A percentile compares a stretch with the other conserved stretches of the same genome.
phyloP scores from a whole-genome alignment of 2,329 filamentous ascomycete genomes.

The Geosmithia flava region DNA sequence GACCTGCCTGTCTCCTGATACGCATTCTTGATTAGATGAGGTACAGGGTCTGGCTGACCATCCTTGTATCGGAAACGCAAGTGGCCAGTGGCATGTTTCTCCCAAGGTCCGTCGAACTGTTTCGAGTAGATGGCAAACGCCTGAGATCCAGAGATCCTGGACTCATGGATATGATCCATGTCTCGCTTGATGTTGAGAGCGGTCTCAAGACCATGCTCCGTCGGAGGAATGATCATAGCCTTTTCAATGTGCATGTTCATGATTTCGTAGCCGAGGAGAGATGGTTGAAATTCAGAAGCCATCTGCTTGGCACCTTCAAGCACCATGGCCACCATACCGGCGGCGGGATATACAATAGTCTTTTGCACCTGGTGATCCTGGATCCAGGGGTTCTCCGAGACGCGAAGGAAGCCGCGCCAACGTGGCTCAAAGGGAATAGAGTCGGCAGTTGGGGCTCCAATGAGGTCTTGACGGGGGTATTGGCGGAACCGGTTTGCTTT shows the following conservation, averaged over 20 bases:
- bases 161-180: constrained; percentile 1
- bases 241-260: constrained; percentile 31
- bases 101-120: constrained; percentile 23
- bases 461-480: constrained; percentile 34
- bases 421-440: constrained; percentile 30
- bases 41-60: neutral
- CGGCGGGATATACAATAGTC: constrained; percentile 35
- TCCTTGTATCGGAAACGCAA: constrained; percentile 14
- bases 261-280: constrained; percentile 27
- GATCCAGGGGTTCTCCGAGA: constrained; percentile 39
- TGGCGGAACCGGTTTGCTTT: constrained; percentile 28
- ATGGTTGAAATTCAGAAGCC: constrained; percentile 7
- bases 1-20: constrained; percentile 10
- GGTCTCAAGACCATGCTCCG: constrained; percentile 34
- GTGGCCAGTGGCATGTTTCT: constrained; percentile 26
- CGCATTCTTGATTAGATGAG: constrained; percentile 7
- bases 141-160: constrained; percentile 7
- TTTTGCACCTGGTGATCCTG: constrained; percentile 37
- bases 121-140: constrained; percentile 36
- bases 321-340: constrained; percentile 36
- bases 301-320: constrained; percentile 32
- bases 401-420: constrained; percentile 36
- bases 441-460: constrained; percentile 32
- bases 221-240: constrained; percentile 37
- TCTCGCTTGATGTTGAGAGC: constrained; percentile 28